Base-by-base conservation (phyloP, 225 moss, liverwort and hornwort species). In the Physcomitrellopsis africana region DNA sequence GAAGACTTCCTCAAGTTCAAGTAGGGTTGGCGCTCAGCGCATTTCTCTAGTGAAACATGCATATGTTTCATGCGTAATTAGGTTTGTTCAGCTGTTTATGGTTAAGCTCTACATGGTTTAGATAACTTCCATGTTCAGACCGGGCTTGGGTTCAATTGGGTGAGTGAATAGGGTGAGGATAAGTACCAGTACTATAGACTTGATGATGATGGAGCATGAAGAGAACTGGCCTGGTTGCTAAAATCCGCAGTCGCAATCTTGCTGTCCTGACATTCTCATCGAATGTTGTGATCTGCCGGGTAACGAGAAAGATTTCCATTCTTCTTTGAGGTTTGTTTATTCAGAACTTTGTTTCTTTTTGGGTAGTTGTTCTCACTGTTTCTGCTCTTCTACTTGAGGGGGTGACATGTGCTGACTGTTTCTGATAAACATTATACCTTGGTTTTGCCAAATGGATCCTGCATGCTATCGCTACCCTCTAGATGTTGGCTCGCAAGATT, bases 191-290 rank as follows among this genome's bases (percentile, higher is more conserved):
- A n/a, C 32, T 41, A 53, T 55, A 55, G 19, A 45, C 10, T 24
- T 46, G 43, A 10, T 59, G 58, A 59, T 51, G 45, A 59, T 59
- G 70, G 70, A 71, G 59, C 53, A 68, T 29, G 68, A 68, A 53
- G 68, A 53, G 68, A 68, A 32, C 52, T 46, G 68, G 52, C 9
- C 13, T 7, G 27, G 17, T 51, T 68, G 11, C 32, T 67, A 51
- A 67, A 67, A 12, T 27, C 47, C n/a, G 46, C 67, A 27, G 19
- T 51, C 23, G 45, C 18, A 18, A 44, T 20, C 16, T 20, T 8
- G 51, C 46, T 23, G 23, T 11, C 2, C 23, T 67, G 18, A 7
- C 67, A 13, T 3, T 17, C 29, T 47, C 23, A 51, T 29, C 37
- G 24, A 37, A 29, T 53, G 26, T 32, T 29, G 51, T 51, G 68